A percentile compares a stretch with the other conserved stretches of the same genome.
These are phyloP conservation scores for Scytalidium sp. DNA, from an alignment of 2,329 filamentous ascomycete species.

Conservation along the genomic window DNA sequence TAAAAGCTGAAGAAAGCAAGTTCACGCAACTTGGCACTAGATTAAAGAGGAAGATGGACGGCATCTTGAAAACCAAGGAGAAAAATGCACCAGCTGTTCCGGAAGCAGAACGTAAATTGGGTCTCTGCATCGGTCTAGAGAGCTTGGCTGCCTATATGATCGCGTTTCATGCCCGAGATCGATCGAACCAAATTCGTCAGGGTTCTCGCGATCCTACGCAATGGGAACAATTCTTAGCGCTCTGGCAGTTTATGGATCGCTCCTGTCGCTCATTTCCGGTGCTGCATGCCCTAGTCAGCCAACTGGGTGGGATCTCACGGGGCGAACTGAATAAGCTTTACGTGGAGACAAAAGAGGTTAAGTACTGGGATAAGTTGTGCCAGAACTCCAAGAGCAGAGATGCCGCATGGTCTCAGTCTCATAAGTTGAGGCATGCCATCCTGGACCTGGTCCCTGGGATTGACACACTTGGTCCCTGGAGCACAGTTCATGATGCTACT, in stretches of 20 bases:
- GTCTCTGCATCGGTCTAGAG: constrained; percentile 23
- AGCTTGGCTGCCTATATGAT: constrained; percentile 26
- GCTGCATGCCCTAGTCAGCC: constrained; percentile 8
- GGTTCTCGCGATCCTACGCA: constrained; percentile 25
- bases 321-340: constrained; percentile 13
- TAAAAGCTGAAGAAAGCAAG: constrained; percentile 11
- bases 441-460: constrained; percentile 31
- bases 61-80: constrained; percentile 21
- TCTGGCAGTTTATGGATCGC: constrained; percentile 2
- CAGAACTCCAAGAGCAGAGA: constrained; percentile 28
- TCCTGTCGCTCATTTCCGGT: constrained; percentile 1
- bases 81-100: constrained; percentile 8
- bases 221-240: constrained; percentile 6
- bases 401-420: constrained; percentile 11
- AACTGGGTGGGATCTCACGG: constrained; percentile 13
- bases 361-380: constrained; percentile 34
- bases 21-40: constrained; percentile 14
- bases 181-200: constrained; percentile 4
- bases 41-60: constrained; percentile 29
- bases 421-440: constrained; percentile 27
- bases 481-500: constrained; percentile 39
- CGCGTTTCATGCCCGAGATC: constrained; percentile 17
- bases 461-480: constrained; percentile 32
- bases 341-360: constrained; percentile 8
- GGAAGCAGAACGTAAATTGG: constrained; percentile 20